These are phyloP conservation scores for Cryptococcus sp. DNA, from an alignment of 1,284 basidiomycete species.

Conservation along the genomic window DNA sequence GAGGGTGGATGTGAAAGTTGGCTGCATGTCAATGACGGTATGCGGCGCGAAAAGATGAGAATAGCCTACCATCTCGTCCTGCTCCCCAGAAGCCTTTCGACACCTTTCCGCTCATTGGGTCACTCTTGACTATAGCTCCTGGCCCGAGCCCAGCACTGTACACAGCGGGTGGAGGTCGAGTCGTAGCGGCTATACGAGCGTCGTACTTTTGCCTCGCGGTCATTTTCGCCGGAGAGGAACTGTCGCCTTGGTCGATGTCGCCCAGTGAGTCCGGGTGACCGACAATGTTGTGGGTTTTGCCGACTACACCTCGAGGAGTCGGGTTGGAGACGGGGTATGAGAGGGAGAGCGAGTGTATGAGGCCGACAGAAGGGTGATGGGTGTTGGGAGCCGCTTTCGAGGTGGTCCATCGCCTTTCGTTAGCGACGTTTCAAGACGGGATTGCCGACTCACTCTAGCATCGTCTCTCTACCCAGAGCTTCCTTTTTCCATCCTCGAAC, in stretches of 20 bases:
- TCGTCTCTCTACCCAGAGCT: slow-evolving; percentile 30
- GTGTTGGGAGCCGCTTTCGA: slow-evolving; percentile 31
- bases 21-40: slow-evolving; percentile 16
- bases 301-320: slow-evolving; percentile 17
- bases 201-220: slow-evolving; percentile 41
- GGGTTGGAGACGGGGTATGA: slow-evolving; percentile 33
- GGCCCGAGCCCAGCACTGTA: slow-evolving; percentile 33
- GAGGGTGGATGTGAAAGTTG: slow-evolving; percentile 39
- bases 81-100: slow-evolving; percentile 45
- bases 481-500: slow-evolving; percentile 35
- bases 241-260: background rate
- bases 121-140: slow-evolving; percentile 37
- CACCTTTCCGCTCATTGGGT: slow-evolving; percentile 41
- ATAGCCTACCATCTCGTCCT: slow-evolving; percentile 31
- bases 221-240: slow-evolving; percentile 19
- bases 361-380: slow-evolving; percentile 35
- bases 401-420: slow-evolving; percentile 32
- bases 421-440: background rate
- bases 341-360: slow-evolving; percentile 38
- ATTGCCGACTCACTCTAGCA: slow-evolving; percentile 35
- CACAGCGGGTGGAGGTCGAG: slow-evolving; percentile 36
- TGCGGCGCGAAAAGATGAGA: no score
- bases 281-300: slow-evolving; percentile 23
- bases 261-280: slow-evolving; percentile 3
- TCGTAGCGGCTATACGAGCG: slow-evolving; percentile 33